Conservation (phyloP, 768 basidiomycete genomes). For the Amanita fuliginea region DNA sequence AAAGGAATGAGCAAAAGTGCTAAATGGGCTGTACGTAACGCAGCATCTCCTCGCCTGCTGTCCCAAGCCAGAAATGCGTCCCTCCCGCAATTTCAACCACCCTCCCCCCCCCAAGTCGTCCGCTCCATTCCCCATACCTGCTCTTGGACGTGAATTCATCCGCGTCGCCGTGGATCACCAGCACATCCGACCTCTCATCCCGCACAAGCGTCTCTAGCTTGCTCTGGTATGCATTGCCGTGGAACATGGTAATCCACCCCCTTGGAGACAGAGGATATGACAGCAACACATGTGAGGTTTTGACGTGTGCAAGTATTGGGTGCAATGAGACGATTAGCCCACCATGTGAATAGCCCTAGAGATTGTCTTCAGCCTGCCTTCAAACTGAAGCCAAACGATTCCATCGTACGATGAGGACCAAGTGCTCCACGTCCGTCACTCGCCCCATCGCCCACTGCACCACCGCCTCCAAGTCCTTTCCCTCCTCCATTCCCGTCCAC, state of each 20-base stretch:
- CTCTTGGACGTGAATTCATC: slow-evolving; percentile 60
- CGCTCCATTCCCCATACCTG: slow-evolving; percentile 47
- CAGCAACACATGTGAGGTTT: slow-evolving; percentile 55
- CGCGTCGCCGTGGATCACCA: slow-evolving; percentile 54
- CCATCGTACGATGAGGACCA: slow-evolving; percentile 53
- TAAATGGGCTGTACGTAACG: slow-evolving; percentile 5
- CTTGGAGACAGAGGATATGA: slow-evolving; percentile 71
- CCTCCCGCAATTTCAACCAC: slow-evolving; percentile 34
- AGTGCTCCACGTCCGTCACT: slow-evolving; percentile 30
- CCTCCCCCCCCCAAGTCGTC: slow-evolving; percentile 11
- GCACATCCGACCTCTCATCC: slow-evolving; percentile 35
- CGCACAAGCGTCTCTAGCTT: slow-evolving; percentile 39
- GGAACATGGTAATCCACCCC: slow-evolving; percentile 60
- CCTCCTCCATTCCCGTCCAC: slow-evolving; percentile 63
- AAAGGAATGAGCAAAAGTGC: neutral
- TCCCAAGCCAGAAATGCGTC: slow-evolving; percentile 59
- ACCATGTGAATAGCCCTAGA: slow-evolving; percentile 75
- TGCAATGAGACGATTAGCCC: slow-evolving; percentile 62
- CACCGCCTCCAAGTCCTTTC: slow-evolving; percentile 53
- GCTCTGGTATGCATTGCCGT: slow-evolving; percentile 38
- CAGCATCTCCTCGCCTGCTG: slow-evolving; percentile 16
- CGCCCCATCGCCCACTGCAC: slow-evolving; percentile 40
- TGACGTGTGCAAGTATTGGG: slow-evolving; percentile 39
- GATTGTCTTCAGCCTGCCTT: neutral
- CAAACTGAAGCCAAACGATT: slow-evolving; percentile 7